Evolutionary conservation across 495 filamentous ascomycete genomes (phyloP), one percentile per base, ranked within the genome.

Genomic region (Aspergillus leporis): DNA sequence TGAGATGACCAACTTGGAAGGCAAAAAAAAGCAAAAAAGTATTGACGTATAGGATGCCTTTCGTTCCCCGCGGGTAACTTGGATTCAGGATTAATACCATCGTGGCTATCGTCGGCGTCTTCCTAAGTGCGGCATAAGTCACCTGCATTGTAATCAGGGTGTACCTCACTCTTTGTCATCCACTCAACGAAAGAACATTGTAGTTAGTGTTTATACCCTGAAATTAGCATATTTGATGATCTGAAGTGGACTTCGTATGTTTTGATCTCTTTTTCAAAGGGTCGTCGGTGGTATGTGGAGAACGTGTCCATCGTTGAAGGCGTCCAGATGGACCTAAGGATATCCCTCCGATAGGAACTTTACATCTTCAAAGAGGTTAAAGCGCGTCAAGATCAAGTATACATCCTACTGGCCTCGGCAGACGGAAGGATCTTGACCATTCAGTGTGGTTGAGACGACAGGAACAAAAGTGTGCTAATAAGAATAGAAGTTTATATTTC

Each of bases 31-130:
- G 14, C n/a, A n/a, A 18, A 14, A 51, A 51, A 34, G 3, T 3
- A 55, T 36, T 34, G 30, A 43, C 28, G 14, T 51, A 47, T 47
- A 47, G 19, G 18, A 23, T 22, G 7, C 8, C 41, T 46, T 40
- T 50, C 30, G 45, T 54, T 64, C 56, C 55, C 62, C 62, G 58
- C 61, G 61, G 61, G 61, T 60, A 64, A 64, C 61, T 28, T 52
- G 38, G 32, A 53, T 16, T 19, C 22, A n/a, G 51, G 36, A 47
- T 21, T 31, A 60, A 38, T 46, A 62, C 46, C 40, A 30, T 16
- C 28, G 48, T 58, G 58, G 58, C 46, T 61, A 64, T 31, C 50
- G 58, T 50, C 52, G 51, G 58, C 19, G 19, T 47, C 21, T 23
- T 22, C 19, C 25, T 50, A 23, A 40, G 8, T 46, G 46, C 10